Evolutionary conservation across 345 rosid species (phyloP).

Genomic region (Viola odorata): DNA sequence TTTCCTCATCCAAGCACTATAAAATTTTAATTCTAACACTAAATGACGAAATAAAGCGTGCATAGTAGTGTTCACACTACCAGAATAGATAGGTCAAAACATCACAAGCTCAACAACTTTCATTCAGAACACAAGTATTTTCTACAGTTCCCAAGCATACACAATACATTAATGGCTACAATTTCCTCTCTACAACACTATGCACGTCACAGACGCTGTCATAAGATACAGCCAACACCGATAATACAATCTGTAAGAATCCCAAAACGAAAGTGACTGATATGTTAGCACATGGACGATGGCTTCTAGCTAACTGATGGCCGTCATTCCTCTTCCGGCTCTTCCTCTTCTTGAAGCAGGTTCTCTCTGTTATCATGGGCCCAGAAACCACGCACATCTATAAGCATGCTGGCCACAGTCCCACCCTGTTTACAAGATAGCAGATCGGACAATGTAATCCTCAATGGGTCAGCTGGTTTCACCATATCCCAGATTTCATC

Average conservation of each 20-base stretch:
- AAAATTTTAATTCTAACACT: no score
- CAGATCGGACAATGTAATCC: conserved; percentile 65
- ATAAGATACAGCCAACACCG: neutral
- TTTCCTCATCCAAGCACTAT: no score
- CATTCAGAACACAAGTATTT: no score
- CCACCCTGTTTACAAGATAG: conserved; percentile 95
- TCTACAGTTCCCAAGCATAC: neutral
- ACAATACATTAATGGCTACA: neutral
- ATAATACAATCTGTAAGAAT: conserved; percentile 2
- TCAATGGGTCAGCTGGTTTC: conserved; percentile 78
- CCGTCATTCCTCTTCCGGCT: conserved; percentile 56
- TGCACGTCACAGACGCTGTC: no score
- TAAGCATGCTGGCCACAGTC: conserved; percentile 93
- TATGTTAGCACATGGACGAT: conserved; percentile 7
- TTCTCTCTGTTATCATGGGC: conserved; percentile 99
- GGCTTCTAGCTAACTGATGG: neutral
- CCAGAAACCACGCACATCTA: conserved; percentile 98
- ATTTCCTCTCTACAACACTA: no score
- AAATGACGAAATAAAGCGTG: no score
- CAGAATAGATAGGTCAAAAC: no score
- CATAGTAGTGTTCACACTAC: no score
- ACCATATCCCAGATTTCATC: conserved; percentile 99
- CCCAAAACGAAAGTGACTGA: conserved; percentile 2
- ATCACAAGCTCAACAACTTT: no score
- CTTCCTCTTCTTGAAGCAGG: conserved; percentile 98